These are phyloP conservation scores for Globisporangium parvum DNA, from an alignment of 352 stramenopile genomes.

Conservation along the genomic window DNA sequence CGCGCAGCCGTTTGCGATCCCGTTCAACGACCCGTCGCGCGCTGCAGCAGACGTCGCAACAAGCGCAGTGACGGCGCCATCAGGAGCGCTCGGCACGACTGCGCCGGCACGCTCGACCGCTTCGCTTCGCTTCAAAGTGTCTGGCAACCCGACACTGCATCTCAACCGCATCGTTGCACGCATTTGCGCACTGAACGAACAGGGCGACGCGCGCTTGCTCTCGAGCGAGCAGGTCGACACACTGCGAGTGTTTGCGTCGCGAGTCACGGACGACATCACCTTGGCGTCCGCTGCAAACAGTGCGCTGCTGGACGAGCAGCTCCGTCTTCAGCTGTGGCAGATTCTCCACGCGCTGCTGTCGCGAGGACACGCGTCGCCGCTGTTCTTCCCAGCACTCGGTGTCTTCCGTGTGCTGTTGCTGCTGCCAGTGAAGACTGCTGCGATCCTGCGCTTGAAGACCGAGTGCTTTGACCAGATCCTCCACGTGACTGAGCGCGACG, in stretches of 20 bases:
- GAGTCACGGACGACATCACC: conserved; percentile 15
- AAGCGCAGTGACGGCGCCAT: background rate
- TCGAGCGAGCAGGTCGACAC: conserved; percentile 21
- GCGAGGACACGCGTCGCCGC: conserved; percentile 20
- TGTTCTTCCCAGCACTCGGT: conserved; percentile 53
- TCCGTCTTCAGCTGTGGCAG: conserved; percentile 26
- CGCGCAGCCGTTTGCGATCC: conserved; percentile 54
- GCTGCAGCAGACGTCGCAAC: conserved; percentile 1
- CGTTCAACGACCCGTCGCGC: conserved; percentile 61
- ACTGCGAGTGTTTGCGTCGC: conserved; percentile 21
- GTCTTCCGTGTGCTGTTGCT: conserved; percentile 62
- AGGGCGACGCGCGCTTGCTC: conserved; percentile 12
- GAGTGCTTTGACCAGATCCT: conserved; percentile 49
- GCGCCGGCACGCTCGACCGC: conserved; percentile 15
- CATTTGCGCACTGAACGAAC: conserved; percentile 29
- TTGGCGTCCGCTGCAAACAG: conserved; percentile 6
- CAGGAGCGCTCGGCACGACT: no score
- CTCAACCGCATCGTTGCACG: conserved; percentile 43
- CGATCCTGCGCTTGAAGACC: conserved; percentile 28
- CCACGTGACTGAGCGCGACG: conserved; percentile 22
- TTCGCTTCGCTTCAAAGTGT: conserved; percentile 55
- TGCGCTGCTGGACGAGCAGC: background rate
- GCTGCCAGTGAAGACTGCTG: conserved; percentile 17
- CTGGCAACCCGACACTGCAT: conserved; percentile 33
- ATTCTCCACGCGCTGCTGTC: conserved; percentile 39